These are phyloP conservation scores for Camellia granthamiana DNA, from an alignment of 148 eudicot genomes.

Conservation along the genomic window DNA sequence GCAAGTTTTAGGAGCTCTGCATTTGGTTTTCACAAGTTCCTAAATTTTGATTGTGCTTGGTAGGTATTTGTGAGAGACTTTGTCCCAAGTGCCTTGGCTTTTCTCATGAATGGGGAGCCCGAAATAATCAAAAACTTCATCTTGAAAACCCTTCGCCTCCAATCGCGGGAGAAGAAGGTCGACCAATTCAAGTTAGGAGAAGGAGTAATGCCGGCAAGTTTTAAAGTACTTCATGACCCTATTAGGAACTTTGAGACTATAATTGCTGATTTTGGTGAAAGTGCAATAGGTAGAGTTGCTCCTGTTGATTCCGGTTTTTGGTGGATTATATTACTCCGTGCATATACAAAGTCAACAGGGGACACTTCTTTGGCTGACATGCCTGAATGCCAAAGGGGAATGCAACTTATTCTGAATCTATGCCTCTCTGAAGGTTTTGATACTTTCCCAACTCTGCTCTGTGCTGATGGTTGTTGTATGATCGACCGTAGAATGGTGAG, in stretches of 20 bases:
- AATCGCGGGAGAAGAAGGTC: constrained; percentile 54
- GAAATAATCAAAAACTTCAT: constrained; percentile 59
- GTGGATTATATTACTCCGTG: constrained; percentile 62
- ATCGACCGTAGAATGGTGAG: constrained; percentile 64
- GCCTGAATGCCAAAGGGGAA: constrained; percentile 60
- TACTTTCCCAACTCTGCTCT: constrained; percentile 56
- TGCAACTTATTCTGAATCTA: constrained; percentile 48
- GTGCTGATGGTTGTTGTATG: constrained; percentile 65
- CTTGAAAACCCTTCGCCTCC: constrained; percentile 52
- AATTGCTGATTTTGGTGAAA: constrained; percentile 58
- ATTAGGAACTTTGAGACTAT: constrained; percentile 42
- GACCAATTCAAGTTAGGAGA: constrained; percentile 53
- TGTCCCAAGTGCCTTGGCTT: constrained; percentile 82
- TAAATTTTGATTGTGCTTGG: background rate
- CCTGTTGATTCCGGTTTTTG: constrained; percentile 66
- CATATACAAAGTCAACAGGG: constrained; percentile 57
- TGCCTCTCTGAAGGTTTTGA: constrained; percentile 63
- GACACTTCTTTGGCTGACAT: constrained; percentile 53
- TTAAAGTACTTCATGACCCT: constrained; percentile 57
- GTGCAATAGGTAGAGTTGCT: constrained; percentile 61
- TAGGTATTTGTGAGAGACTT: constrained; percentile 87
- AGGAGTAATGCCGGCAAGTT: constrained; percentile 69
- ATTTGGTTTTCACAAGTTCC: background rate
- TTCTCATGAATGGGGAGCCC: constrained; percentile 57
- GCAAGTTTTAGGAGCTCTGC: background rate